These are phyloP conservation scores for Phyllosticta citrichinensis DNA, from an alignment of 2,329 filamentous ascomycete species.

Conservation along the genomic window DNA sequence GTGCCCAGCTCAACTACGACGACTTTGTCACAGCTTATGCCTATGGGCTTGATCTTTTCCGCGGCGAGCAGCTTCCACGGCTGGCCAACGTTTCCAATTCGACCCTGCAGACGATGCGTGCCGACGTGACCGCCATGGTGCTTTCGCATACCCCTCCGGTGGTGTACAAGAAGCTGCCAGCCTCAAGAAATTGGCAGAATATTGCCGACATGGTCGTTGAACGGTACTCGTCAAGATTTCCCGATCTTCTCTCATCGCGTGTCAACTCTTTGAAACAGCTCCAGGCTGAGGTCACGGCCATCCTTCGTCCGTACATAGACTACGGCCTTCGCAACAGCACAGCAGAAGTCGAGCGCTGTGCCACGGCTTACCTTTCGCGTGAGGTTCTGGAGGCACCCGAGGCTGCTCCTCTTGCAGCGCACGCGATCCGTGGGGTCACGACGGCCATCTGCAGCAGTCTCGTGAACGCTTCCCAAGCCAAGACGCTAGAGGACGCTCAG, in stretches of 20 bases:
- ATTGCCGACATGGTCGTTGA: conserved; percentile 55
- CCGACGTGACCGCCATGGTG: conserved; percentile 38
- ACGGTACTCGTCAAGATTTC: conserved; percentile 50
- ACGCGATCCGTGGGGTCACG: conserved; percentile 21
- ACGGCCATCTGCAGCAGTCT: conserved; percentile 26
- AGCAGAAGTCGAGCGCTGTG: conserved; percentile 38
- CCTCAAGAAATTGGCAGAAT: conserved; percentile 52
- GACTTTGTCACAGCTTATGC: conserved; percentile 39
- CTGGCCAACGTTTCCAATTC: conserved; percentile 24
- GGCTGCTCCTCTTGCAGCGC: conserved; percentile 18
- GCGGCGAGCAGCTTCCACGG: conserved; percentile 28
- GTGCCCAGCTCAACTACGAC: conserved; percentile 39
- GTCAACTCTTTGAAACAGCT: neutral
- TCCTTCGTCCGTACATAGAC: conserved; percentile 32
- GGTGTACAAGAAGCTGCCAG: neutral
- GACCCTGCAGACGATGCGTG: conserved; percentile 29
- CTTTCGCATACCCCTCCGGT: conserved; percentile 10
- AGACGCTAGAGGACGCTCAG: conserved; percentile 18
- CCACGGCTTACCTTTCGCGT: conserved; percentile 31
- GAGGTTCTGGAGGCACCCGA: neutral
- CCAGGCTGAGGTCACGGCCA: neutral
- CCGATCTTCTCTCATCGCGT: conserved; percentile 17
- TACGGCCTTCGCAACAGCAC: conserved; percentile 24
- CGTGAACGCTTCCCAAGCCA: conserved; percentile 12
- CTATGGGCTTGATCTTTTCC: conserved; percentile 34